Conservation (phyloP, 495 filamentous ascomycete genomes). For the Staphylotrichum longicolle region DNA sequence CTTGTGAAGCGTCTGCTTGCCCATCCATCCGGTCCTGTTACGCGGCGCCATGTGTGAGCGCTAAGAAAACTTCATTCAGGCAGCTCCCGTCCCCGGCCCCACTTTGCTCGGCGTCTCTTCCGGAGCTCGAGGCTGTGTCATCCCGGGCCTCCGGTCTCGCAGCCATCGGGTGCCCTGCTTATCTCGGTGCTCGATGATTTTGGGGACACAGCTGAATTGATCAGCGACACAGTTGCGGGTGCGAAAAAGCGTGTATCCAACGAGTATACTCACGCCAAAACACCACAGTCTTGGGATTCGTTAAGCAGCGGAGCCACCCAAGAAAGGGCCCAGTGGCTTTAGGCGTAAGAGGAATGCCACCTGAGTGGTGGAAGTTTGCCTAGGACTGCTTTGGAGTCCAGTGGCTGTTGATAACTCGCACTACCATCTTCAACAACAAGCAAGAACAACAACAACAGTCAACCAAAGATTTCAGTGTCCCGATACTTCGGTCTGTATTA, state of each 20-base stretch:
- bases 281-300: too few relatives aligned
- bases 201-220: neutral
- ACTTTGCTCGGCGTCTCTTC: constrained; percentile 3
- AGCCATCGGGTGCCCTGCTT: neutral
- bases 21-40: neutral
- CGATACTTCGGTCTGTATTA: constrained; percentile 1
- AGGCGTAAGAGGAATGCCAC: too few relatives aligned
- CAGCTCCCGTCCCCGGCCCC: constrained; percentile 3
- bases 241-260: too few relatives aligned
- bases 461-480: neutral
- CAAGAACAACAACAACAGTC: too few relatives aligned
- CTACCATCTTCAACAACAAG: too few relatives aligned
- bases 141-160: constrained; percentile 8
- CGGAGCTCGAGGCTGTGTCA: neutral
- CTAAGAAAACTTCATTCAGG: neutral
- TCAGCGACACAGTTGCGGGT: too few relatives aligned
- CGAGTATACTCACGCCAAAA: too few relatives aligned
- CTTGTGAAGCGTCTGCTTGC: neutral
- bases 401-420: too few relatives aligned
- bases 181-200: neutral
- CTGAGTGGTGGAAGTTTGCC: too few relatives aligned
- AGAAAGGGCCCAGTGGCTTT: too few relatives aligned
- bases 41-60: neutral
- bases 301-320: too few relatives aligned
- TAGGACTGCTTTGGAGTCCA: too few relatives aligned